These are phyloP conservation scores for Carallia pectinifolia DNA, from an alignment of 345 rosid genomes.

Conservation along the genomic window DNA sequence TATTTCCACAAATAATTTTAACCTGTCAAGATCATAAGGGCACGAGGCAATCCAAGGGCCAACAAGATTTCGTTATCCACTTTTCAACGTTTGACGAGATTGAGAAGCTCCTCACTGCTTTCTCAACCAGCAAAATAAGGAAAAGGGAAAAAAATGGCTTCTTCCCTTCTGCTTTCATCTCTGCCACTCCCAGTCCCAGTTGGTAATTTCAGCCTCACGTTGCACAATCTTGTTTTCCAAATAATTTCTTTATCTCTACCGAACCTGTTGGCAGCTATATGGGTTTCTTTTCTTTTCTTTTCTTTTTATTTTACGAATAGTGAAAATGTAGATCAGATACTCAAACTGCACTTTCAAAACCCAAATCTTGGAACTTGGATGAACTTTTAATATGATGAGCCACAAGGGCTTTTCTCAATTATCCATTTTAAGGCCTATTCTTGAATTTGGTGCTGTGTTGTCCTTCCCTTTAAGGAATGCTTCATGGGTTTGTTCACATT, in stretches of 20 bases:
- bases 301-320: not conserved
- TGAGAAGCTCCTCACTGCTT: not conserved
- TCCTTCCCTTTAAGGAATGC: not conserved
- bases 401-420: too few species aligned
- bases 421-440: not conserved
- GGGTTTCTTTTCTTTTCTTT: not conserved
- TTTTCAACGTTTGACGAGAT: not conserved
- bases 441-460: too few species aligned
- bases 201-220: conserved; percentile 24
- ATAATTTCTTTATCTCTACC: not conserved
- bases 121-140: too few species aligned
- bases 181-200: conserved; percentile 28
- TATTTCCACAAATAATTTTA: not conserved
- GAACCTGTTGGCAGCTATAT: not conserved
- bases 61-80: conserved; percentile 20
- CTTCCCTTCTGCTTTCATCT: conserved; percentile 2
- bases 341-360: not conserved
- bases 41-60: not conserved
- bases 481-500: not conserved
- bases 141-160: not conserved
- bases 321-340: not conserved
- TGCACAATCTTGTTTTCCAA: not conserved
- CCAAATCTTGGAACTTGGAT: not conserved
- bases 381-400: not conserved
- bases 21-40: not conserved